A percentile compares a stretch with the other conserved stretches of the same genome.
Evolutionary conservation across 371 early-diverging fungal genomes (phyloP).

Genomic region (Syncephalis fuscata): DNA sequence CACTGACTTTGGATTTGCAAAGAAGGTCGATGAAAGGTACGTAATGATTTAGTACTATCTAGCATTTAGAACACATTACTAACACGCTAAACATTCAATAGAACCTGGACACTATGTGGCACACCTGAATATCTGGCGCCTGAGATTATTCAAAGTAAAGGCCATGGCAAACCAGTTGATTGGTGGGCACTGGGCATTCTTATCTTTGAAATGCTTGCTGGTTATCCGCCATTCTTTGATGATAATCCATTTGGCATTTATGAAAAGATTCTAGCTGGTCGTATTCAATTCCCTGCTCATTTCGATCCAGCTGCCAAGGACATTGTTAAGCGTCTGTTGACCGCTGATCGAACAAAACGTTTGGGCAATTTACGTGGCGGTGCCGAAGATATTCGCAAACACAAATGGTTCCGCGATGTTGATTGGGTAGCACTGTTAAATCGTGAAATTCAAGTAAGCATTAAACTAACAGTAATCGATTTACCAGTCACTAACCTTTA

Average conservation of each 20-base stretch:
- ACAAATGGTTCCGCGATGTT: slow-evolving; percentile 73
- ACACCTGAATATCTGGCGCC: slow-evolving; percentile 98
- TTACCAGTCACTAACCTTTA: too few species aligned
- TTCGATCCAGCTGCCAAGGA: slow-evolving; percentile 84
- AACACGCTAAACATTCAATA: slow-evolving; percentile 7
- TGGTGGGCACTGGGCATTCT: slow-evolving; percentile 98
- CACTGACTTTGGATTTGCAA: slow-evolving; percentile 99
- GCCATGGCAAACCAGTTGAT: slow-evolving; percentile 94
- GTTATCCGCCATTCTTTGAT: slow-evolving; percentile 96
- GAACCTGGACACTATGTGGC: slow-evolving; percentile 91
- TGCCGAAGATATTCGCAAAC: slow-evolving; percentile 60
- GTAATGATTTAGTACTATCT: background rate
- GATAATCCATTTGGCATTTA: slow-evolving; percentile 84
- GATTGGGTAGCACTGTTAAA: slow-evolving; percentile 68
- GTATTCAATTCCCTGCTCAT: slow-evolving; percentile 77
- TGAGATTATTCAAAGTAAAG: slow-evolving; percentile 94
- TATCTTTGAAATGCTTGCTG: slow-evolving; percentile 90
- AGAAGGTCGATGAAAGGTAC: slow-evolving; percentile 43
- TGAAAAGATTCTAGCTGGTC: slow-evolving; percentile 84
- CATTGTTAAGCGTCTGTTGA: slow-evolving; percentile 77
- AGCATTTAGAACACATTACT: background rate
- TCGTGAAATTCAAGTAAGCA: slow-evolving; percentile 32
- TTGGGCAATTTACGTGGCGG: slow-evolving; percentile 77
- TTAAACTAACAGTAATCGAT: slow-evolving; percentile 6
- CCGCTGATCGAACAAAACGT: slow-evolving; percentile 80